These are phyloP conservation scores for Magnolia kwangsiensis DNA, from an alignment of 164 flowering plant genomes.

Conservation along the genomic window DNA sequence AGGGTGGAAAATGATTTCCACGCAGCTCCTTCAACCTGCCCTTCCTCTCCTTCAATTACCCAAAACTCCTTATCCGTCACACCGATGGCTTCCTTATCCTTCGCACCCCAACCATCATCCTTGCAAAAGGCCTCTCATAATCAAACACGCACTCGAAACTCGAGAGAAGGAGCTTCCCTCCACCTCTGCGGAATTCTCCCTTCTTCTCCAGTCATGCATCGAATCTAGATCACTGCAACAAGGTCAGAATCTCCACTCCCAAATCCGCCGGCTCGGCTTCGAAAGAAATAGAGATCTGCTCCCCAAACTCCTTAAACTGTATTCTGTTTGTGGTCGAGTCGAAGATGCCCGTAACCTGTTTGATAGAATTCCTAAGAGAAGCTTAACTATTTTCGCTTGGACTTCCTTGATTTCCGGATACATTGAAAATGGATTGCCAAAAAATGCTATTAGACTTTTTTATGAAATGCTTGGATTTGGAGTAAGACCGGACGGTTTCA, in stretches of 20 bases:
- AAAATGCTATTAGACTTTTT: constrained; percentile 23
- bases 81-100: neutral
- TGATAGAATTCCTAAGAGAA: constrained; percentile 34
- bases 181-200: neutral
- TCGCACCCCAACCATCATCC: neutral
- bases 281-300: constrained; percentile 1
- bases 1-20: neutral
- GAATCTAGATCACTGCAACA: neutral
- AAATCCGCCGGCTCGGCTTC: neutral
- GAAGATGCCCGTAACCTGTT: constrained; percentile 46
- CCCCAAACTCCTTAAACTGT: neutral
- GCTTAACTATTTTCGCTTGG: constrained; percentile 62
- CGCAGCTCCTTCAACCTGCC: neutral
- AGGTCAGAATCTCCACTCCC: constrained; percentile 1
- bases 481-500: constrained; percentile 3
- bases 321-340: constrained; percentile 1
- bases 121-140: neutral
- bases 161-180: neutral
- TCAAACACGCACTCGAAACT: neutral
- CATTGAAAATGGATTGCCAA: constrained; percentile 34
- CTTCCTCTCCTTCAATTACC: neutral
- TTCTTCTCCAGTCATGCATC: constrained; percentile 1
- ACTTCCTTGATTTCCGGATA: constrained; percentile 70
- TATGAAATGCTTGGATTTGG: constrained; percentile 4
- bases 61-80: neutral